phyloP scores from a whole-genome alignment of 768 basidiomycete genomes.

The Pleurotus sapidus region DNA sequence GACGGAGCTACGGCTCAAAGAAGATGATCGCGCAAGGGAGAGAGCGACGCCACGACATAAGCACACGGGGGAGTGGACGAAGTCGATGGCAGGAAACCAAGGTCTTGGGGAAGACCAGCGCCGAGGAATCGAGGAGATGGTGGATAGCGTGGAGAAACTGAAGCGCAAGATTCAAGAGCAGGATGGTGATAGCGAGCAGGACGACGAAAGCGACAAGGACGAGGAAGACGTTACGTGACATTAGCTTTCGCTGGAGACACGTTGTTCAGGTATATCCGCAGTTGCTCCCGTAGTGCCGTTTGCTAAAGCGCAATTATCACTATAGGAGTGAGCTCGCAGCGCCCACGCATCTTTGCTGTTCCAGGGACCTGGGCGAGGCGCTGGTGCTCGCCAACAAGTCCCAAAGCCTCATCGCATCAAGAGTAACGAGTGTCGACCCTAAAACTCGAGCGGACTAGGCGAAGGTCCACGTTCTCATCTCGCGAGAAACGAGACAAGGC shows the following conservation, averaged over 20 bases:
- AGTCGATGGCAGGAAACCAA: slow-evolving; percentile 60
- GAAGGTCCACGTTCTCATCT: slow-evolving; percentile 90
- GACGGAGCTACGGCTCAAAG: slow-evolving; percentile 55
- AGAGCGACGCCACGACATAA: slow-evolving; percentile 89
- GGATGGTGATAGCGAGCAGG: slow-evolving; percentile 52
- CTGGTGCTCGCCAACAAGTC: no score
- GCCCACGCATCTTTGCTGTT: no score
- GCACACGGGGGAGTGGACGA: slow-evolving; percentile 86
- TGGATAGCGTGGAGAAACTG: slow-evolving; percentile 77
- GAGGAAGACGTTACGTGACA: slow-evolving; percentile 27
- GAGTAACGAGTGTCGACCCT: slow-evolving; percentile 78
- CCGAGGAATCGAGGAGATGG: slow-evolving; percentile 80
- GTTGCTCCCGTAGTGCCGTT: no score
- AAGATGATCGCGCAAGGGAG: slow-evolving; percentile 81
- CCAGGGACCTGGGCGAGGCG: no score
- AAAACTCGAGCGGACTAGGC: slow-evolving; percentile 77
- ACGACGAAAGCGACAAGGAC: slow-evolving; percentile 30
- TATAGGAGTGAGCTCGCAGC: no score
- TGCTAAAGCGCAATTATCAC: no score
- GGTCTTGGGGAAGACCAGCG: slow-evolving; percentile 54
- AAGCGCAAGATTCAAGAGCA: slow-evolving; percentile 72
- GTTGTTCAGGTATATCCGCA: no score
- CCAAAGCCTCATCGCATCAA: slow-evolving; percentile 78
- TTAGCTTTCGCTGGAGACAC: no score
- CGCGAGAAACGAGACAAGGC: slow-evolving; percentile 93